A percentile compares a stretch with the other conserved stretches of the same genome.
Conservation (phyloP, 2,329 filamentous ascomycete genomes). For the Chalara sp. region DNA sequence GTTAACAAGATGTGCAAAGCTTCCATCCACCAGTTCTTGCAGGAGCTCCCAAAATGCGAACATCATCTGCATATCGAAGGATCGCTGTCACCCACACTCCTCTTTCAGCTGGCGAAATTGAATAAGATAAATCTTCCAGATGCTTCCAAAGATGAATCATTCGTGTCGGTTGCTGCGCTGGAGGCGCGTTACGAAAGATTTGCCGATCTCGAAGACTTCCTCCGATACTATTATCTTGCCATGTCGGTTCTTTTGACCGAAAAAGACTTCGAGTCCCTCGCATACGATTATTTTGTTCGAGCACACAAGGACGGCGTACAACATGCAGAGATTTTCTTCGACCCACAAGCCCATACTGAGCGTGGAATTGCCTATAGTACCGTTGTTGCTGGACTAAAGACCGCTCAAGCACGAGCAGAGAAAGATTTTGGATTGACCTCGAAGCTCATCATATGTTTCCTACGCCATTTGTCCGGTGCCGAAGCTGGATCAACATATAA, state of each 20-base stretch:
- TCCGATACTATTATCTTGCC: slow-evolving; percentile 72
- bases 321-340: slow-evolving; percentile 76
- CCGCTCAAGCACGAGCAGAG: slow-evolving; percentile 53
- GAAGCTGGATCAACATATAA: slow-evolving; percentile 44
- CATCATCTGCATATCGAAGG: slow-evolving; percentile 79
- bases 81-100: slow-evolving; percentile 60
- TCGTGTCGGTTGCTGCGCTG: slow-evolving; percentile 52
- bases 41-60: slow-evolving; percentile 69
- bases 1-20: slow-evolving; percentile 19
- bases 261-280: slow-evolving; percentile 66
- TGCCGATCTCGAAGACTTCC: slow-evolving; percentile 67
- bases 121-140: slow-evolving; percentile 58
- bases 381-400: slow-evolving; percentile 56
- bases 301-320: slow-evolving; percentile 58
- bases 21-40: slow-evolving; percentile 43
- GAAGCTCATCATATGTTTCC: slow-evolving; percentile 64
- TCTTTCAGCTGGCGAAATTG: slow-evolving; percentile 61
- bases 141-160: slow-evolving; percentile 52
- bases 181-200: slow-evolving; percentile 59
- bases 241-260: slow-evolving; percentile 61
- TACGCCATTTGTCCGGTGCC: slow-evolving; percentile 59
- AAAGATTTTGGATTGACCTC: slow-evolving; percentile 57
- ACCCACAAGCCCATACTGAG: slow-evolving; percentile 66
- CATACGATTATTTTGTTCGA: slow-evolving; percentile 62
- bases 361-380: slow-evolving; percentile 57